Base-by-base conservation (phyloP, 352 stramenopile species). In the Pythium pyrilobum region DNA sequence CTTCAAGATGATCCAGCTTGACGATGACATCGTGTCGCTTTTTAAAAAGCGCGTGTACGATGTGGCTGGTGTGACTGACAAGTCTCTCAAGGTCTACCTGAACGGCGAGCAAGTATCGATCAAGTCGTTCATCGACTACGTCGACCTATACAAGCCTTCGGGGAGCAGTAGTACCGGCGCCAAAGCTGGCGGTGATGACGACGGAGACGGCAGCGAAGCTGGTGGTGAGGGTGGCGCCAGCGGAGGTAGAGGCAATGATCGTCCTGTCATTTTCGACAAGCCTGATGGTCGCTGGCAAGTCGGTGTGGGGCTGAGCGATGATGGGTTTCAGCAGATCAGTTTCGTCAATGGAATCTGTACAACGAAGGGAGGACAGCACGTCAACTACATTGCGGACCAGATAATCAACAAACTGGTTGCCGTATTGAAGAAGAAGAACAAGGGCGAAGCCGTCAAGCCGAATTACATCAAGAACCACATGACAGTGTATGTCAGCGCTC, bases 291-390 rank as follows among this genome's bases (percentile, higher is more conserved):
- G 96, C 18, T 99, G 96, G 96, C 90, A 98, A 63, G 77, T 99
- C 44, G 90, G 84, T 20, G 64, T 99, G 21, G 82, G 82, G 0
- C 60, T 97, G 23, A 98, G 93, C 39, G 89, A 98, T 39, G 86
- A 89, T 44, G 85, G 89, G 5, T 97, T 98, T 56, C 90, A 98
- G 69, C 94, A 96, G 63, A 83, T 98, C 28, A 98, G 93, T 49
- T 99, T 99, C 66, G 96, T 99, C 15, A 99, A 99, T 65, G 89
- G 90, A 29, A 98, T 99, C 72, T 96, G 89, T 44, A 99, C 96
- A 3, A 94, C 80, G 11, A 96, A 97, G 66, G 96, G 96, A 44
- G 97, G 97, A 7, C 93, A 97, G 46, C 97, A 99, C 64, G 96
- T 99, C 10, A 86, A 92, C 45, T 96, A 96, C 59, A 92, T 97